Base-by-base conservation (phyloP, 306 rosid species). In the Corylus avellana region DNA sequence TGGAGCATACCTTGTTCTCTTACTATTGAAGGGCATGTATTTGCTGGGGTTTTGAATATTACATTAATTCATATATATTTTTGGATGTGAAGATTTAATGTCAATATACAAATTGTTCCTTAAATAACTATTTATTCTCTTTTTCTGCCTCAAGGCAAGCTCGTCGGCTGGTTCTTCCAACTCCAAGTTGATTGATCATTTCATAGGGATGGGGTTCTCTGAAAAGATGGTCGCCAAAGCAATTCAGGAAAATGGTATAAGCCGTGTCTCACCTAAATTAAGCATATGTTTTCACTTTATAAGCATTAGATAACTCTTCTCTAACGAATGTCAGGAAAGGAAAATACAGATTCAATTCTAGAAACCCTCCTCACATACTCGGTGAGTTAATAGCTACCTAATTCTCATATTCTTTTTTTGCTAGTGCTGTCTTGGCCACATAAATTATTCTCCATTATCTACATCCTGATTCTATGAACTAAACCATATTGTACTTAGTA, bases 171-270 rank as follows among this genome's bases (percentile, higher is more conserved):
- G 92, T 83, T 79, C 88, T 13, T 90, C 95, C 66, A 85, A 86
- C 79, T 77, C 93, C 78, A 92, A 90, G 93, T 76, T 86, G n/a
- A n/a, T 86, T 59, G 89, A 86, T 78, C 83, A 85, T 77, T 91
- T 94, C 71, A 79, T 90, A 35, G 83, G 83, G 54, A 94, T 94
- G 98, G 98, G 98, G 17, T 94, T 94, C 86, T 79, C 93, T 25
- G 74, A 76, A 61, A 89, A 86, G 77, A 29, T 94, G 89, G 97
- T 94, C 70, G 74, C 85, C 39, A 94, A 90, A 88, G 98, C 87
- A 17, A 88, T 94, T 66, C 83, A 75, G 84, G 97, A 94, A 77
- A 81, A 88, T 56, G 97, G 98, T 94, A 90, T 82, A 78, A 74
- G 46, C 81, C 56, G 79, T 72, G 61, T 75, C 29, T 79, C 75